Evolutionary conservation across 371 early-diverging fungal genomes (phyloP).

Genomic region (Mucor lusitanicus): DNA sequence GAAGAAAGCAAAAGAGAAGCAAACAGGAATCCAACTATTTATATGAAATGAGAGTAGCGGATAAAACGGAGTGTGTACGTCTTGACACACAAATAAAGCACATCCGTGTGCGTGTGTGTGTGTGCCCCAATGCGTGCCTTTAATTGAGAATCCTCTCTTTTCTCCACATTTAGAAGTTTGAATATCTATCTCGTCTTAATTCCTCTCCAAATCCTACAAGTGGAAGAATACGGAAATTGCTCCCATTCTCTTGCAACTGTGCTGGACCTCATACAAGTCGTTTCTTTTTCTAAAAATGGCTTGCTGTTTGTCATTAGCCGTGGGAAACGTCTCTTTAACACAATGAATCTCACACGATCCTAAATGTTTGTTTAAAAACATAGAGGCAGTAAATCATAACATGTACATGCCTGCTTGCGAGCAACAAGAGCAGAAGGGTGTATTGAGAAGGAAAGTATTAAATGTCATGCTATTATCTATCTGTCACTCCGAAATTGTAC

Average conservation of each 20-base stretch:
- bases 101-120: background rate
- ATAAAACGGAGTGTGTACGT: background rate
- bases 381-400: background rate
- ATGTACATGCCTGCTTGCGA: background rate
- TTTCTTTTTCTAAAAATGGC: background rate
- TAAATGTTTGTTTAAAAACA: background rate
- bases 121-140: background rate
- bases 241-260: background rate
- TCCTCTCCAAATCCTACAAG: background rate
- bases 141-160: background rate
- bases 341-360: slow-evolving; percentile 1
- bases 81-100: background rate
- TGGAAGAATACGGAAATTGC: slow-evolving; percentile 12
- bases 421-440: background rate
- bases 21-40: slow-evolving; percentile 3
- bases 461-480: slow-evolving; percentile 3
- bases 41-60: background rate
- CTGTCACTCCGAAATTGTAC: background rate
- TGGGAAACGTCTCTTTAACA: background rate
- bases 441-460: slow-evolving; percentile 2
- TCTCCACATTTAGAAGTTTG: slow-evolving; percentile 5
- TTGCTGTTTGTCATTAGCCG: background rate
- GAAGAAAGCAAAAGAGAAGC: slow-evolving; percentile 1
- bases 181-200: slow-evolving; percentile 6
- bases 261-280: background rate